Evolutionary conservation across 352 stramenopile genomes (phyloP).

Genomic region (Pythium vanterpoolii): DNA sequence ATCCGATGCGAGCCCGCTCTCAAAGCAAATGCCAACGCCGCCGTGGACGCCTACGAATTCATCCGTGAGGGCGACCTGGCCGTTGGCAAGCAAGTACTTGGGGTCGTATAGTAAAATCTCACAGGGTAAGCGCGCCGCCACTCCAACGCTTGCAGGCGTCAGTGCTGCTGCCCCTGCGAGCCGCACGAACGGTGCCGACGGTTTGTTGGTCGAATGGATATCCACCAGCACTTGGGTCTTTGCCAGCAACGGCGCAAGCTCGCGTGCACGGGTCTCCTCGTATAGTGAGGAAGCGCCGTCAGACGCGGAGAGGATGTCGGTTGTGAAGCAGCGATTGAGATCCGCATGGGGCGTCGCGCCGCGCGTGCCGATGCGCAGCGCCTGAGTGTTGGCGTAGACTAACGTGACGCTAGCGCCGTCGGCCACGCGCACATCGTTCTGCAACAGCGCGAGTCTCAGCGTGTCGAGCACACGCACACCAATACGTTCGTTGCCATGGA

Average conservation of each 20-base stretch:
- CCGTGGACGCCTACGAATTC: slow-evolving; percentile 62
- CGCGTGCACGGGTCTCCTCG: slow-evolving; percentile 48
- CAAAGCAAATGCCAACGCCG: slow-evolving; percentile 63
- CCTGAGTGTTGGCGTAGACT: slow-evolving; percentile 59
- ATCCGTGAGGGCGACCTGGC: slow-evolving; percentile 58
- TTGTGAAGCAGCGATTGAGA: slow-evolving; percentile 67
- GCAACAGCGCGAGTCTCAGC: slow-evolving; percentile 46
- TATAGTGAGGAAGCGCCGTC: slow-evolving; percentile 18
- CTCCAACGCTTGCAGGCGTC: slow-evolving; percentile 19
- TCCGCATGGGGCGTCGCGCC: slow-evolving; percentile 49
- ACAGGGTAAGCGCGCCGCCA: slow-evolving; percentile 44
- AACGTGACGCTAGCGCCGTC: slow-evolving; percentile 43
- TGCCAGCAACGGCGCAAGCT: slow-evolving; percentile 53
- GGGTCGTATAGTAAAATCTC: slow-evolving; percentile 67
- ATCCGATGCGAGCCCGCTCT: slow-evolving; percentile 62
- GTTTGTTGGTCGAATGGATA: slow-evolving; percentile 79
- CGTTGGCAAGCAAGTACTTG: slow-evolving; percentile 49
- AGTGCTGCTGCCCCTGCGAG: slow-evolving; percentile 42
- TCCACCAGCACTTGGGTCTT: slow-evolving; percentile 62
- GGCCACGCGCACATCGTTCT: slow-evolving; percentile 28
- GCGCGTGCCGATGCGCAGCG: slow-evolving; percentile 48
- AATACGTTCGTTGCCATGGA: slow-evolving; percentile 79
- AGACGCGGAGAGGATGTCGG: slow-evolving; percentile 26
- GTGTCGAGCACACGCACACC: slow-evolving; percentile 57
- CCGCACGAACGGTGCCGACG: slow-evolving; percentile 61